Evolutionary conservation across 106 monocot genomes (phyloP).

Genomic region (Amphibolis antarctica): DNA sequence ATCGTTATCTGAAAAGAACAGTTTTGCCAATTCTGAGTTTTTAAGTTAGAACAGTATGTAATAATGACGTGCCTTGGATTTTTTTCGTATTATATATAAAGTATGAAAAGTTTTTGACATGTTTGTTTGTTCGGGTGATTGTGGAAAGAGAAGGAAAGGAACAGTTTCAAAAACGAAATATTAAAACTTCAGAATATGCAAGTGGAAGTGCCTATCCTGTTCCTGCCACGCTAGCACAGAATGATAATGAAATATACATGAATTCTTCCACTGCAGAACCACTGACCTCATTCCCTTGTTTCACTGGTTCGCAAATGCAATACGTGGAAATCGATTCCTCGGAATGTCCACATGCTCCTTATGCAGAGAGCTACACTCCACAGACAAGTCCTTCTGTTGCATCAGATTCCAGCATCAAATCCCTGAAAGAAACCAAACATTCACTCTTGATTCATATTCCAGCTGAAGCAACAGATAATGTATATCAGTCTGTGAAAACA

Average conservation of each 20-base stretch:
- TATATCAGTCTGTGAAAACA: not conserved
- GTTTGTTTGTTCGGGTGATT: not conserved
- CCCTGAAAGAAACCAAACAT: slow-evolving; percentile 3
- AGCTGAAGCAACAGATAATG: not conserved
- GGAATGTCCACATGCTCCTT: slow-evolving; percentile 16
- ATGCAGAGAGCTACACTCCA: slow-evolving; percentile 17
- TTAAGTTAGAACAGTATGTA: not conserved
- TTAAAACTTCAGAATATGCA: not conserved
- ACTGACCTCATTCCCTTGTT: slow-evolving; percentile 11
- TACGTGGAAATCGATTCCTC: slow-evolving; percentile 20
- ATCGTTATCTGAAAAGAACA: too few species aligned
- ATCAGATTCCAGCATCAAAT: slow-evolving; percentile 10
- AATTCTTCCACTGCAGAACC: slow-evolving; percentile 21
- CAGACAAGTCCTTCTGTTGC: slow-evolving; percentile 13
- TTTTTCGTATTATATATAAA: not conserved
- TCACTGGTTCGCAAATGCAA: slow-evolving; percentile 20
- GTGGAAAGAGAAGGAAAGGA: not conserved
- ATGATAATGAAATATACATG: slow-evolving; percentile 19
- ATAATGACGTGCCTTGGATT: not conserved
- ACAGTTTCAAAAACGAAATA: slow-evolving; percentile 4
- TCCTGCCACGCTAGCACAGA: slow-evolving; percentile 6
- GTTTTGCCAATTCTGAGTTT: not conserved
- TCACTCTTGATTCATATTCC: not conserved
- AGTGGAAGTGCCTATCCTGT: not conserved
- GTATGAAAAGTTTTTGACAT: not conserved